Evolutionary conservation across 2,329 filamentous ascomycete genomes (phyloP).

Genomic region (Pleomassaria siparia): DNA sequence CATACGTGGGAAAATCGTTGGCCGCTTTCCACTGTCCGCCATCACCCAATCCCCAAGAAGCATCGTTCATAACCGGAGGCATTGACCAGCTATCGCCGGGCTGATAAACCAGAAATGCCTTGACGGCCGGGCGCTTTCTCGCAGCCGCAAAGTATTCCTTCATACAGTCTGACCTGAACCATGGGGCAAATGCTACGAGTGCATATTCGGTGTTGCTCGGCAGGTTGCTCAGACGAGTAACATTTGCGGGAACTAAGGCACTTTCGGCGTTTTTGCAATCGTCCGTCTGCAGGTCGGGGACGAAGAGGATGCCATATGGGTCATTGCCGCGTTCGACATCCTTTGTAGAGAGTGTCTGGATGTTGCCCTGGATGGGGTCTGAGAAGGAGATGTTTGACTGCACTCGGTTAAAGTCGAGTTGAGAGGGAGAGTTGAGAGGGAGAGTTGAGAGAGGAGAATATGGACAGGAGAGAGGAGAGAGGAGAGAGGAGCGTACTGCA

Average conservation of each 20-base stretch:
- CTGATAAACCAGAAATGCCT: conserved; percentile 60
- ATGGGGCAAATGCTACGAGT: conserved; percentile 81
- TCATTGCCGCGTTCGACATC: conserved; percentile 62
- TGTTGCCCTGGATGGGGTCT: conserved; percentile 52
- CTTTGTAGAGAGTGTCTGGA: conserved; percentile 75
- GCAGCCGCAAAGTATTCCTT: conserved; percentile 67
- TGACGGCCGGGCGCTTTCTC: conserved; percentile 58
- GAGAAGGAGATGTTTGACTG: conserved; percentile 36
- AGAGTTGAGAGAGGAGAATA: no score
- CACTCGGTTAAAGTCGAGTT: not conserved
- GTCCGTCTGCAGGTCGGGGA: conserved; percentile 68
- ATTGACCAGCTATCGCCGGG: conserved; percentile 52
- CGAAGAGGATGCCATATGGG: conserved; percentile 80
- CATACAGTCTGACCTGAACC: conserved; percentile 75
- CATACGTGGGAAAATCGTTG: conserved; percentile 82
- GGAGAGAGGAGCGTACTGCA: conserved; percentile 10
- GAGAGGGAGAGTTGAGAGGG: not conserved
- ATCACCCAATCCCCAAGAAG: conserved; percentile 71
- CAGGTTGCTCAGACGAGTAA: conserved; percentile 71
- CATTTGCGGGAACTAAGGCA: conserved; percentile 72
- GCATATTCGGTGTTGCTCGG: conserved; percentile 65
- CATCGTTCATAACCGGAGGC: conserved; percentile 66
- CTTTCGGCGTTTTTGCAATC: conserved; percentile 65
- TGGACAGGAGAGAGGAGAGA: no score
- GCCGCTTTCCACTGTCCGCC: conserved; percentile 68